These are phyloP conservation scores for Schizochytrium sp. DNA, from an alignment of 108 stramenopile genomes.

Conservation along the genomic window DNA sequence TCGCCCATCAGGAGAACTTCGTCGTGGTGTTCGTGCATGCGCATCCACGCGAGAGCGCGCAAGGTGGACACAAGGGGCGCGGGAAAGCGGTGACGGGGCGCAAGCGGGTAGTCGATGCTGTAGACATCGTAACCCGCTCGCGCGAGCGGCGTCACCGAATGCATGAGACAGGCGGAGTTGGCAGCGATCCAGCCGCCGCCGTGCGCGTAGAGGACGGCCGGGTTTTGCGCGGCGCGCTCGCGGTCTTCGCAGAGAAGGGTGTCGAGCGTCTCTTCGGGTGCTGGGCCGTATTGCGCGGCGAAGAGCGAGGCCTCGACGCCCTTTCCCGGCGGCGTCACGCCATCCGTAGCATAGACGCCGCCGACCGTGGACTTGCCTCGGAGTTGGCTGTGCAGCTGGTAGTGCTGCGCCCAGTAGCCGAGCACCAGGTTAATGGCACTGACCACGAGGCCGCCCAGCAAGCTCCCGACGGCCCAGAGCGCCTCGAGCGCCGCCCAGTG, in stretches of 20 bases:
- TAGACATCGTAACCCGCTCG: neutral
- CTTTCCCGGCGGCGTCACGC: slow-evolving; percentile 1
- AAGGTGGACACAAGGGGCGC: neutral
- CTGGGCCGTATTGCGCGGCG: neutral
- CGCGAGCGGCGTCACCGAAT: neutral
- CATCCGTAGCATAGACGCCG: neutral
- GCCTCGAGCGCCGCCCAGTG: neutral
- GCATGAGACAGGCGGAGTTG: neutral
- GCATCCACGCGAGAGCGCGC: neutral
- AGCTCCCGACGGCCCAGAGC: neutral
- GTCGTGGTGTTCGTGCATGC: neutral
- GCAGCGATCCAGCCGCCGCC: slow-evolving; percentile 20
- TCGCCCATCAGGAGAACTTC: neutral
- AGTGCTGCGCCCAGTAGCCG: neutral
- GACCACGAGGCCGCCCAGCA: neutral
- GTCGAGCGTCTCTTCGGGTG: neutral
- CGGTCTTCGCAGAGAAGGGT: neutral
- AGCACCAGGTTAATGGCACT: neutral
- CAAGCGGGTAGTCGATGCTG: neutral
- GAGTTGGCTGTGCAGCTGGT: neutral
- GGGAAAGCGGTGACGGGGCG: neutral
- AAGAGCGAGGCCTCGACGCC: slow-evolving; percentile 5
- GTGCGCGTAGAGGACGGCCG: neutral
- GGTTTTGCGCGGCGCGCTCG: neutral
- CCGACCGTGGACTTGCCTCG: neutral